Percentiles rank a stretch among this genome's conserved stretches.
Evolutionary conservation across 2,329 filamentous ascomycete genomes (phyloP).

Genomic region (Pestalotiopsis sp.): DNA sequence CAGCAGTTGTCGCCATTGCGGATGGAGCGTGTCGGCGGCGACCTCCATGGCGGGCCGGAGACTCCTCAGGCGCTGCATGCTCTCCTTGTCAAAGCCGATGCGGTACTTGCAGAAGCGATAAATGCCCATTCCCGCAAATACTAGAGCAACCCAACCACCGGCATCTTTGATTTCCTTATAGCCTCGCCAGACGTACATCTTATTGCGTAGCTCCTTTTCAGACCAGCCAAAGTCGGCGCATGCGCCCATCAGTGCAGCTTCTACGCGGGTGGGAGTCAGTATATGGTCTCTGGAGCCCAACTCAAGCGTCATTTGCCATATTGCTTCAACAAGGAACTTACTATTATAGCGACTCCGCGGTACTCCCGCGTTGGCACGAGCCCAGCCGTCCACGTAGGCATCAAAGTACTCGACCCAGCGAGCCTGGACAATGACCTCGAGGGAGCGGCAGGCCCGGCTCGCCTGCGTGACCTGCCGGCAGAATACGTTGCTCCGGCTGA

Average conservation of each 20-base stretch:
- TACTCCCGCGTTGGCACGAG: slow-evolving; percentile 38
- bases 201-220: slow-evolving; percentile 59
- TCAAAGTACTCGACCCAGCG: slow-evolving; percentile 60
- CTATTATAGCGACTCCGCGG: slow-evolving; percentile 50
- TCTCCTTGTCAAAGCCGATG: slow-evolving; percentile 52
- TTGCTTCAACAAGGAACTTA: no score
- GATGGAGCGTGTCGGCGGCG: slow-evolving; percentile 54
- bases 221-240: slow-evolving; percentile 57
- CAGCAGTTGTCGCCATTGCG: slow-evolving; percentile 54
- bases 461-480: slow-evolving; percentile 38
- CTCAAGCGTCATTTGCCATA: not conserved
- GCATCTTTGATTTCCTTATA: slow-evolving; percentile 61
- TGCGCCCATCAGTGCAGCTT: slow-evolving; percentile 54
- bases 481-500: slow-evolving; percentile 33
- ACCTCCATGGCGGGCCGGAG: slow-evolving; percentile 52
- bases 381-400: slow-evolving; percentile 46
- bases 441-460: slow-evolving; percentile 55
- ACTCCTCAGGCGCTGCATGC: slow-evolving; percentile 47
- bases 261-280: not conserved
- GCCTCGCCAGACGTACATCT: slow-evolving; percentile 53
- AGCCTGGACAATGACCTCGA: slow-evolving; percentile 62
- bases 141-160: slow-evolving; percentile 56
- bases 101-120: slow-evolving; percentile 65
- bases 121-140: slow-evolving; percentile 60
- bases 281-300: not conserved